Evolutionary conservation across 306 rosid genomes (phyloP), one percentile per base, ranked within the genome.

Genomic region (Adenanthera pavonina): DNA sequence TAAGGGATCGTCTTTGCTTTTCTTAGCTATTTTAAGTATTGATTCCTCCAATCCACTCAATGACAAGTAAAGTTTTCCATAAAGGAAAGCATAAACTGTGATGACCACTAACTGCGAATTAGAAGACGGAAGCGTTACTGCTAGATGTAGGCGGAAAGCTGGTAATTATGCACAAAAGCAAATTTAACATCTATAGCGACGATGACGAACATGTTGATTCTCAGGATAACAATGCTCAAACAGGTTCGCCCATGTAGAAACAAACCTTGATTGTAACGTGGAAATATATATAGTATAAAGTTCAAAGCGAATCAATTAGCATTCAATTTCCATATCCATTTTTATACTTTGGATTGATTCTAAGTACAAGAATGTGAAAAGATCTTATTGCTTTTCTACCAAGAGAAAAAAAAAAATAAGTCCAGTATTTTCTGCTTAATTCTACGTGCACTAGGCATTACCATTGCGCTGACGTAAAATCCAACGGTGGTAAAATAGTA

Each of bases 401-500:
- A 2, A 52, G 0, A 17, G 5, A 53, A 16, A n/a, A 56, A 6
- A 74, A 61, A 69, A 57, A 16, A 66, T 36, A 61, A 35, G 34
- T 0, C 14, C 20, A 43, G 66, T 34, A 41, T 61, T 64, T 69
- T 74, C 57, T 61, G 75, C 35, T 79, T 20, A 34, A 78, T 48
- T 44, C 66, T 6, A 73, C 64, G 70, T 30, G 67, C 49, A 82
- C 36, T 67, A 71, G 83, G 80, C 49, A 76, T 89, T 89, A 95
- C 99, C 99, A 93, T 62, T 54, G 98, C 54, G 88, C 97, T 93
- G 88, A 90, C 2, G 60, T 95, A 95, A 81, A 95, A 93, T 80
- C 99, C 98, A 43, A 95, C 80, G 5, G 99, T 95, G 9, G 99
- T 92, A 79, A 95, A 95, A 85, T 92, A 91, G 75, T 79, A 95